A percentile compares a stretch with the other conserved stretches of the same genome.
Evolutionary conservation across 2,329 filamentous ascomycete genomes (phyloP).

Genomic region (Colletotrichum sp.): DNA sequence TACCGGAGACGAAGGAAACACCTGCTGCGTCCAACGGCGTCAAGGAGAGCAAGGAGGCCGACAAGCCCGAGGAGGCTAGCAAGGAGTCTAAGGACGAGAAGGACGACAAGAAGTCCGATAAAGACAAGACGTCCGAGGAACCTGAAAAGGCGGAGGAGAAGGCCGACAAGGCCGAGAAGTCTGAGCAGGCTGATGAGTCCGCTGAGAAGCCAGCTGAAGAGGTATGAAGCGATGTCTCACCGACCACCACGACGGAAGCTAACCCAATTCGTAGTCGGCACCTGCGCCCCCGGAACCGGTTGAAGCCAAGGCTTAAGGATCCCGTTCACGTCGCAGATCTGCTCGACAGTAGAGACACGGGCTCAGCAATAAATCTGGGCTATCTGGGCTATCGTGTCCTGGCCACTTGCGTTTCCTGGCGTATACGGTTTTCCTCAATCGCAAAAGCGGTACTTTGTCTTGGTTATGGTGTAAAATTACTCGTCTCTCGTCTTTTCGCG

Average conservation of each 20-base stretch:
- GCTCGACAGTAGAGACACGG: conserved; percentile 5
- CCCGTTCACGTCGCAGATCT: not conserved
- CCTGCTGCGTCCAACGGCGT: conserved; percentile 39
- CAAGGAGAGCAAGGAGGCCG: conserved; percentile 41
- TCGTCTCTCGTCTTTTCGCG: not conserved
- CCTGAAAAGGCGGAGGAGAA: conserved; percentile 33
- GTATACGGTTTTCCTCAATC: conserved; percentile 18
- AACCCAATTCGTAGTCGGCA: conserved; percentile 19
- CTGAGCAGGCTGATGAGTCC: conserved; percentile 18
- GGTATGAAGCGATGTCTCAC: conserved; percentile 27
- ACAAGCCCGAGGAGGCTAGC: conserved; percentile 38
- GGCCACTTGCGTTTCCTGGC: conserved; percentile 20
- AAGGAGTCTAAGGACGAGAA: conserved; percentile 38
- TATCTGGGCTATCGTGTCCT: not conserved
- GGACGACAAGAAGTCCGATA: conserved; percentile 30
- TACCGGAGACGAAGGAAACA: conserved; percentile 43
- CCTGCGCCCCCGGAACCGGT: conserved; percentile 35
- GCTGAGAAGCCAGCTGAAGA: conserved; percentile 34
- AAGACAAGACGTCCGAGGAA: conserved; percentile 37
- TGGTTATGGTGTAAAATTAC: conserved; percentile 22
- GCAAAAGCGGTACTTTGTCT: conserved; percentile 15
- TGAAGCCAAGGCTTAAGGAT: conserved; percentile 38
- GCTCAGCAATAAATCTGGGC: not conserved
- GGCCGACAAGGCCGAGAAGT: conserved; percentile 28
- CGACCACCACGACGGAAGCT: not conserved